Evolutionary conservation across 441 rosid species (phyloP), one percentile per base, ranked within the genome.

Genomic region (Corymbia calophylla): DNA sequence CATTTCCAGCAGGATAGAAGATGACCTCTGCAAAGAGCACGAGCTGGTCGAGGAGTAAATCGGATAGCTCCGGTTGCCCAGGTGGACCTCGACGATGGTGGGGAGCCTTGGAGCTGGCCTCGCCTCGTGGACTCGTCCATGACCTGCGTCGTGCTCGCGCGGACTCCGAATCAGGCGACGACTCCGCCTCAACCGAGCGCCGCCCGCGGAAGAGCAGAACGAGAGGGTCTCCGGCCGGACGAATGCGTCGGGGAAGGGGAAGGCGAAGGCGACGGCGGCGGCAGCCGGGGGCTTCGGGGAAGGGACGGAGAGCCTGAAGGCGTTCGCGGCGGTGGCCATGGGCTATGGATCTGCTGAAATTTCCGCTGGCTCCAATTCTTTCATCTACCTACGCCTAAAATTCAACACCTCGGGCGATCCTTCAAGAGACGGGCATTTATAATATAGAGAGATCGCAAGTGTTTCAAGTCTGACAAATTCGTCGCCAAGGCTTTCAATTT

Each of bases 31-130:
- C 44, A 98, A 97, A 39, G 88, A 97, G 94, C 21, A 95, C 92
- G 31, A 97, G 96, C 60, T 94, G 98, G 91, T 96, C 91, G 56
- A 98, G 98, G 87, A 97, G 94, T 8, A 96, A 89, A 97, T 97
- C 70, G 99, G 99, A 89, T 98, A 98, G 91, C 99, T 98, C 90
- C 99, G 95, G 89, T 91, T 81, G 13, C 99, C 99, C 92, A 98
- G 94, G 93, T 96, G 96, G 88, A 98, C 99, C 25, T 98, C 95
- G 51, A 98, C 99, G 88, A 95, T 87, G 2, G 97, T 95, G 87
- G 98, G 98, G 89, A 39, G 56, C 90, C 88, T 53, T 53, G 88
- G 95, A 85, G 87, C 91, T 91, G 56, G 93, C 88, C 47, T 92
- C 92, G 55, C 91, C 44, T 66, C 58, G 91, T 91, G 11, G 94